Evolutionary conservation across 2,329 filamentous ascomycete species (phyloP), one percentile per base, ranked within the genome.

Genomic region (Dactylellina leptospora): DNA sequence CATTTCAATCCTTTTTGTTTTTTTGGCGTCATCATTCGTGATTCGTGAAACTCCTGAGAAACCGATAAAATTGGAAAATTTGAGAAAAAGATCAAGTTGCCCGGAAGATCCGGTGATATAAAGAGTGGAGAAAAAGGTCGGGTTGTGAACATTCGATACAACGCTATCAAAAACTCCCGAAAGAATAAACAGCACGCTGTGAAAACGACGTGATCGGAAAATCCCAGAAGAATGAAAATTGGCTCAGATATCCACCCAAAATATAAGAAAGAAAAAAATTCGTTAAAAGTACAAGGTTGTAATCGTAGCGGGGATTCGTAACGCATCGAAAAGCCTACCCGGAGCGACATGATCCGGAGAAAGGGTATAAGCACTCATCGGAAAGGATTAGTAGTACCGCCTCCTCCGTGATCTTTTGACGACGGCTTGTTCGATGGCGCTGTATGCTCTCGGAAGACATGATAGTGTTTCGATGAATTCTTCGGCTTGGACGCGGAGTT

Each of bases 381-480:
- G 16, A 22, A 11, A 22, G n/a, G 16, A 54, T 48, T 42, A 72
- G 42, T 64, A 60, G n/a, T 59, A 54, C 53, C 68, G 59, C 16
- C 59, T 64, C 23, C 59, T 53, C 45, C 68, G 53, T 16, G 59
- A 40, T 23, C 51, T 51, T 40, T 64, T 72, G 33, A 64, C 54
- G 59, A 72, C 64, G n/a, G 68, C 68, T 48, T 72, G 68, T 28
- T 72, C 68, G 33, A 72, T 72, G 40, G 68, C 68, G 36, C 68
- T 72, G 38, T 72, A 72, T 3, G 68, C 68, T 20, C 68, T 54
- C 28, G 68, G 68, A 13, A 72, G 68, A 53, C 68, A 72, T 8
- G 68, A 72, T 42, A 72, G 20, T 47, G 59, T 64, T 53, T 72
- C 68, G 45, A 72, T 72, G 59, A 72, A 72, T 27, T 72, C 68